Percentiles rank a stretch among this genome's conserved stretches.
phyloP scores from a whole-genome alignment of 2,329 filamentous ascomycete species.

The Zymoseptoria pseudotritici region DNA sequence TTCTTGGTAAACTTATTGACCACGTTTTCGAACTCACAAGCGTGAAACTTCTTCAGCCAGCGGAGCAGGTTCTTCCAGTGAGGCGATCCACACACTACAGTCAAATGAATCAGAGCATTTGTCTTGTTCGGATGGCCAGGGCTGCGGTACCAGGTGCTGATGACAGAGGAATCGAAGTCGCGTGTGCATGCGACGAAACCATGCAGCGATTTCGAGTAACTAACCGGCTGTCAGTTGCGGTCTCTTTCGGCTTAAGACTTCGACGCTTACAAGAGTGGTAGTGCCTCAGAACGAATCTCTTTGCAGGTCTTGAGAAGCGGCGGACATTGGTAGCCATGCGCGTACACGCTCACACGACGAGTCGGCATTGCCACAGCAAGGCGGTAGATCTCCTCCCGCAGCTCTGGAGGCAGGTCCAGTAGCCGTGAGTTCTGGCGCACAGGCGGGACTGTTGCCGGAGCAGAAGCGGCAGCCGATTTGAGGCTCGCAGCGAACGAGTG shows the following conservation, averaged over 20 bases:
- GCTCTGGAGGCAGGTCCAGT: neutral
- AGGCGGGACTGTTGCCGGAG: no score
- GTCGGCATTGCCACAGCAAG: neutral
- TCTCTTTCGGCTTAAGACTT: no score
- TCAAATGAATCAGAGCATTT: neutral
- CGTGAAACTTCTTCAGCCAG: neutral
- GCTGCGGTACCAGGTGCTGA: neutral
- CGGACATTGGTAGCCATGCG: neutral
- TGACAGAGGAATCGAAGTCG: neutral
- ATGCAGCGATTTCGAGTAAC: neutral
- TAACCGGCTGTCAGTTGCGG: neutral
- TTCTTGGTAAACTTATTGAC: no score
- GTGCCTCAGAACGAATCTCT: conserved; percentile 6
- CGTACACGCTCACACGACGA: neutral
- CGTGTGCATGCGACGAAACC: neutral
- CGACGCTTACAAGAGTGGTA: conserved; percentile 3
- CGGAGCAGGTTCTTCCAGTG: neutral
- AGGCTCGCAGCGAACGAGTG: no score
- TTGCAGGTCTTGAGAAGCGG: conserved; percentile 3
- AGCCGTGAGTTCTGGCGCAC: neutral
- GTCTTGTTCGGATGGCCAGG: neutral
- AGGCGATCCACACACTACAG: neutral
- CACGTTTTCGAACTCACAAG: neutral
- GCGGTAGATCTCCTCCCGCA: conserved; percentile 3
- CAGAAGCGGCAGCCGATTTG: no score